Conservation (phyloP, 805 yeast species). For the Candida sithepensis region DNA sequence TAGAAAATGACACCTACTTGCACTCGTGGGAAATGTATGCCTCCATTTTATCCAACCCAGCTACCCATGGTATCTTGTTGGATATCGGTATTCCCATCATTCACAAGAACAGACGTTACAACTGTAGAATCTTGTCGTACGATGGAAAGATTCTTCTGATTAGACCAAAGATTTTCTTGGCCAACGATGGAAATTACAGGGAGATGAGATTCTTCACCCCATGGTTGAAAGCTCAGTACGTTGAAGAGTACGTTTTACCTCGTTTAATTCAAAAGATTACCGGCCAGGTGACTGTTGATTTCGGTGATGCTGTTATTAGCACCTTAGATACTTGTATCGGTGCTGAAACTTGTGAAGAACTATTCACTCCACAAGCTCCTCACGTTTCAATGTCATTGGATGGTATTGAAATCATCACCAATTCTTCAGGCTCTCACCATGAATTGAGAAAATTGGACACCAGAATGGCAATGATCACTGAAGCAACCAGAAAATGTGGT, state of each 20-base stretch:
- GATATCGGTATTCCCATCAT: constrained; percentile 95
- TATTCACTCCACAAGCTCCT: constrained; percentile 95
- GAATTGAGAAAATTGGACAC: constrained; percentile 87
- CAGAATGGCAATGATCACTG: constrained; percentile 78
- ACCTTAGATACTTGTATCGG: constrained; percentile 88
- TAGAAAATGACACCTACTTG: constrained; percentile 81
- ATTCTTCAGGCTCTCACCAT: constrained; percentile 97
- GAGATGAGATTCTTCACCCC: constrained; percentile 98
- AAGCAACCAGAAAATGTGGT: constrained; percentile 95
- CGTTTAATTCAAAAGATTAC: constrained; percentile 59
- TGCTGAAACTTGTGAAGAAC: constrained; percentile 97
- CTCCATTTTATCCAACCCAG: constrained; percentile 63
- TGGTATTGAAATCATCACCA: constrained; percentile 96
- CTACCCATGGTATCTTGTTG: constrained; percentile 70
- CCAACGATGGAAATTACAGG: constrained; percentile 96
- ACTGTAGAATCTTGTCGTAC: constrained; percentile 81
- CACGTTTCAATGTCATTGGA: constrained; percentile 88
- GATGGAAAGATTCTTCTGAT: constrained; percentile 78
- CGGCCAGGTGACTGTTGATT: constrained; percentile 63
- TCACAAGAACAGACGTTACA: constrained; percentile 84
- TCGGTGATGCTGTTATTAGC: constrained; percentile 89
- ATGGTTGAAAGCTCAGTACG: constrained; percentile 77
- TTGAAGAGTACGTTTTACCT: constrained; percentile 74
- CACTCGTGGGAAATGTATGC: constrained; percentile 96
- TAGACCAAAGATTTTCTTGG: constrained; percentile 89